Percentiles rank a stretch among this genome's conserved stretches.
phyloP scores from a whole-genome alignment of 108 stramenopile genomes.

The Aurantiochytrium sp. region DNA sequence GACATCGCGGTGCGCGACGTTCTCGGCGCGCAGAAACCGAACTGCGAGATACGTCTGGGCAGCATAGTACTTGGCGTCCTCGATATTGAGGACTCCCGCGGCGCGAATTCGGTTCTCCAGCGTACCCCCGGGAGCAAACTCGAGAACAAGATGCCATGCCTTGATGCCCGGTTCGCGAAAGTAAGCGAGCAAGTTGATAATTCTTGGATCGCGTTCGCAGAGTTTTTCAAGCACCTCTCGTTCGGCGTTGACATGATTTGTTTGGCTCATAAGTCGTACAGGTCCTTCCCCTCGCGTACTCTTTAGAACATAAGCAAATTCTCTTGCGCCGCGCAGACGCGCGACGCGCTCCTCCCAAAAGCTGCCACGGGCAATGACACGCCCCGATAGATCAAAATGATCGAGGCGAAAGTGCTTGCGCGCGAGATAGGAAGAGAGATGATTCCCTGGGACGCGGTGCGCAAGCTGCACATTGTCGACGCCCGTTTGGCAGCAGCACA shows the following conservation, averaged over 20 bases:
- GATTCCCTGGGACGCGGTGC: neutral
- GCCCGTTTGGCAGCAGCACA: neutral
- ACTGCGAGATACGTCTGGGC: neutral
- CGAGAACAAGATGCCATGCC: neutral
- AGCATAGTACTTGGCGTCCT: neutral
- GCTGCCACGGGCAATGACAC: neutral
- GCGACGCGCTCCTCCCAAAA: neutral
- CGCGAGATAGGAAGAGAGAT: neutral
- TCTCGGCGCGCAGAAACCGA: neutral
- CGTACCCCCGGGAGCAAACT: neutral
- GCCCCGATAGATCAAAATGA: neutral
- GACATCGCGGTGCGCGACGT: neutral
- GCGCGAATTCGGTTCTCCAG: neutral
- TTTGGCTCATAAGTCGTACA: neutral
- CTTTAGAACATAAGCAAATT: neutral
- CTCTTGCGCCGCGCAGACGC: neutral
- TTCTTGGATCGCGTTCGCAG: neutral
- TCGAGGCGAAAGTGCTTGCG: neutral
- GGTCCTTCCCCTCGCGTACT: neutral
- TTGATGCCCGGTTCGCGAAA: neutral
- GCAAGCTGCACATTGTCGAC: neutral
- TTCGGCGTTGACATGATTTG: neutral
- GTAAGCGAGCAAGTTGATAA: neutral
- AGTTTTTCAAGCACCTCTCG: neutral
- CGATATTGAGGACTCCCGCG: neutral